Base-by-base conservation (phyloP, 805 yeast genomes). In the Saccharomycopsis fodiens region DNA sequence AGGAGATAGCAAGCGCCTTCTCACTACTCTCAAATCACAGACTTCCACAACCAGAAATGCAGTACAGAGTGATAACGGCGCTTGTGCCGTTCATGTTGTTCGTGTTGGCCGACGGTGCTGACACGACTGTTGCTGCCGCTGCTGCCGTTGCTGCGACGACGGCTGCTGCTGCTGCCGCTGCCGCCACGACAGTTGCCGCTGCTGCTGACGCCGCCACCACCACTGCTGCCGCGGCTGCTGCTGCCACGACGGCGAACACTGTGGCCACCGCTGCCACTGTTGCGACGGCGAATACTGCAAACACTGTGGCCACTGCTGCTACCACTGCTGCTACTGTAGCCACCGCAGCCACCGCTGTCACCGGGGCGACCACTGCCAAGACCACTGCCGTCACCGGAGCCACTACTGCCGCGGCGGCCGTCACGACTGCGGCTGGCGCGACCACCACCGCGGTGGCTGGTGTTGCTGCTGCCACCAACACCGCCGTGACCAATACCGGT, bases 111-210 rank as follows among this genome's bases (percentile, higher is more conserved):
- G n/a, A n/a, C n/a, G n/a, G n/a, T n/a, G n/a, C n/a, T n/a, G n/a
- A n/a, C n/a, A n/a, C n/a, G n/a, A n/a, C n/a, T n/a, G n/a, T n/a
- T n/a, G n/a, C n/a, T n/a, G n/a, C 32, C 32, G n/a, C 32, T 12
- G 32, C n/a, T 29, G 12, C n/a, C 13, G 12, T n/a, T 12, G 32
- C n/a, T 12, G 13, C 32, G 32, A 29, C n/a, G n/a, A 25, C 40
- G 3, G 59, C 63, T 49, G 52, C 55, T 42, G 48, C 57, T 42
- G 57, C 54, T 36, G 53, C 55, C 47, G 35, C 41, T 20, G 39
- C 51, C 22, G 3, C 53, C n/a, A 16, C 49, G 8, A 16, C 50
- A 12, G 38, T 47, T 12, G 49, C 40, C 1, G 43, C 51, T n/a
- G 32, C 50, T 2, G 29, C 42, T 8, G 29, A 41, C 7, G 41